Evolutionary conservation across 2,329 filamentous ascomycete genomes (phyloP).

Genomic region (Cladophialophora bantiana): DNA sequence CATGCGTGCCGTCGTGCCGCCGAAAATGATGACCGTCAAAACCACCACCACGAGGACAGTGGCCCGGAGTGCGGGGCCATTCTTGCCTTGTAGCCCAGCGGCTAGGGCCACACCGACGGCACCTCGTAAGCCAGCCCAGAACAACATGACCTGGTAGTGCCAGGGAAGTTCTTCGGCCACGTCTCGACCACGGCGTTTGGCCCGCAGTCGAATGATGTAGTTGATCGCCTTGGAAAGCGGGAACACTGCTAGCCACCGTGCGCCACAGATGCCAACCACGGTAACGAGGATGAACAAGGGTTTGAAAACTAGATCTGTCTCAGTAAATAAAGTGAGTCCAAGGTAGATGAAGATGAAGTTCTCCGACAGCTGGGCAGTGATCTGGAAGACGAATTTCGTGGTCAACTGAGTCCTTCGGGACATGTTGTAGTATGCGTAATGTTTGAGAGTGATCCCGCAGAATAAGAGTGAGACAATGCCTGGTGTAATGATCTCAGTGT

Average conservation of each 20-base stretch:
- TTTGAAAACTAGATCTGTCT: slow-evolving; percentile 85
- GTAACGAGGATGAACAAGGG: slow-evolving; percentile 94
- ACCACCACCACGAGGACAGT: slow-evolving; percentile 98
- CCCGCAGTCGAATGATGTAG: slow-evolving; percentile 87
- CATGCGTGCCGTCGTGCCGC: slow-evolving; percentile 96
- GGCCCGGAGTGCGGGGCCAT: slow-evolving; percentile 82
- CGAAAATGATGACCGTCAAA: slow-evolving; percentile 97
- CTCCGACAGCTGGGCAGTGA: slow-evolving; percentile 92
- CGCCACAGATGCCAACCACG: slow-evolving; percentile 87
- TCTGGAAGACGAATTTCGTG: slow-evolving; percentile 96
- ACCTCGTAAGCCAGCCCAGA: slow-evolving; percentile 94
- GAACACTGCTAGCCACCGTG: slow-evolving; percentile 93
- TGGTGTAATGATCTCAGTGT: slow-evolving; percentile 48
- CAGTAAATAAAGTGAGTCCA: slow-evolving; percentile 91
- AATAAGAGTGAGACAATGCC: slow-evolving; percentile 96
- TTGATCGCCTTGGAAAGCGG: slow-evolving; percentile 90
- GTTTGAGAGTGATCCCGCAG: slow-evolving; percentile 97
- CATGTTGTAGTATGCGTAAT: slow-evolving; percentile 99
- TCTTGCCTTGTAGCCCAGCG: slow-evolving; percentile 82
- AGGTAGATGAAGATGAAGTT: slow-evolving; percentile 99
- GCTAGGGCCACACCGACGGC: slow-evolving; percentile 95
- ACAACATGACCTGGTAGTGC: slow-evolving; percentile 99
- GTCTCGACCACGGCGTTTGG: slow-evolving; percentile 75
- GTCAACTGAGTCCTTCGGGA: slow-evolving; percentile 95
- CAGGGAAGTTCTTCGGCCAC: slow-evolving; percentile 88